A percentile compares a stretch with the other conserved stretches of the same genome.
Conservation (phyloP, 495 filamentous ascomycete species). For the Xylaria grammica region DNA sequence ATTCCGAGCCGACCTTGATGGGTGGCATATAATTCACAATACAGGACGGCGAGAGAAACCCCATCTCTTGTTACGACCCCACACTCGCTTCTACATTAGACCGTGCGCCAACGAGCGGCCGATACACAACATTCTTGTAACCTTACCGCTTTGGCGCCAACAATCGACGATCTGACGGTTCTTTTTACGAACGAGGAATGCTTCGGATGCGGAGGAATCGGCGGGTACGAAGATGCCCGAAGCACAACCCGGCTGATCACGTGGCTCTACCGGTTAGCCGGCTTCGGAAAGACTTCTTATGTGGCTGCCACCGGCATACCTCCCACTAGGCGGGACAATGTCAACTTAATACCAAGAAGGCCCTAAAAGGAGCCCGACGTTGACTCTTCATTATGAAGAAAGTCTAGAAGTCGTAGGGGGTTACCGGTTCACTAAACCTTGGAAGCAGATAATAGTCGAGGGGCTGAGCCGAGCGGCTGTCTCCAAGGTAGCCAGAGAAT, state of each 20-base stretch:
- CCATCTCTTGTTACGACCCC: background rate
- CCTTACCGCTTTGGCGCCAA: background rate
- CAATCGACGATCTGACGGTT: background rate
- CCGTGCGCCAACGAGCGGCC: background rate
- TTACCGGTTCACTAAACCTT: too few relatives aligned
- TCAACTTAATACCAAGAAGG: too few relatives aligned
- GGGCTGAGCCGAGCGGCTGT: background rate
- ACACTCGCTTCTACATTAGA: background rate
- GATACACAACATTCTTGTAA: background rate
- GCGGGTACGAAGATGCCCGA: background rate
- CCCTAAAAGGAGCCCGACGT: too few relatives aligned
- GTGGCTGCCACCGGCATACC: too few relatives aligned
- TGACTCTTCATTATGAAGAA: background rate
- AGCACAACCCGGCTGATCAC: background rate
- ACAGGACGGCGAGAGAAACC: background rate
- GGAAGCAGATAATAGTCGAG: too few relatives aligned
- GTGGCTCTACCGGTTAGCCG: background rate
- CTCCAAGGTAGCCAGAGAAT: background rate
- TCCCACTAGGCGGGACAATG: too few relatives aligned
- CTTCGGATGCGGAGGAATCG: background rate
- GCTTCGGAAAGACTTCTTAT: background rate
- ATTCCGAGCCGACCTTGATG: background rate
- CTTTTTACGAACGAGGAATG: background rate
- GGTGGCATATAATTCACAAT: background rate
- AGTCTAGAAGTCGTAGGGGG: too few relatives aligned